Percentiles rank a stretch among this genome's conserved stretches.
Conservation (phyloP, 495 filamentous ascomycete genomes). For the Talaromyces adpressus region DNA sequence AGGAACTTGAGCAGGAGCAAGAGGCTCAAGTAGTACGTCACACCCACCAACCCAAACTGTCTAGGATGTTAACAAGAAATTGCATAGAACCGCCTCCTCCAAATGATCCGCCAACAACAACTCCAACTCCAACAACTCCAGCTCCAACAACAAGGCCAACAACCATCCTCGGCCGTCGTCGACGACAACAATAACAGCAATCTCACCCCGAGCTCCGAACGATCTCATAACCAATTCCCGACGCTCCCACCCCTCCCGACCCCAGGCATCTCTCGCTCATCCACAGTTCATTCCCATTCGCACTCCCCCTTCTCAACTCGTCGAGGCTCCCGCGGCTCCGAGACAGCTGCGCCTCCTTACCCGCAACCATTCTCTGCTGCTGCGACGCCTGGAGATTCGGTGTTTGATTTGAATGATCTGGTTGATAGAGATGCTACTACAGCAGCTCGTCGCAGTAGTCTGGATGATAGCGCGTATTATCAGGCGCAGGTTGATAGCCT, state of each 20-base stretch:
- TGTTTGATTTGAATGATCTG: not conserved
- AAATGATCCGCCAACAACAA: conserved; percentile 85
- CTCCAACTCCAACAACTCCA: conserved; percentile 67
- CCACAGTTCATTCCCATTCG: not conserved
- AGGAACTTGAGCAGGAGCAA: conserved; percentile 91
- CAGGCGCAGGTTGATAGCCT: conserved; percentile 88
- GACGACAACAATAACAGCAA: conserved; percentile 41
- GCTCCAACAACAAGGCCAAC: conserved; percentile 27
- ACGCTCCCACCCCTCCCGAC: conserved; percentile 27
- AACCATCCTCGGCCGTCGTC: conserved; percentile 36
- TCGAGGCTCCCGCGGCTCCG: conserved; percentile 35
- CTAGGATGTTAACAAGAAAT: too few species aligned
- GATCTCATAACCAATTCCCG: conserved; percentile 45
- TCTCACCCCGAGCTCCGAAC: conserved; percentile 57
- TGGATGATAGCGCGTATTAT: conserved; percentile 82
- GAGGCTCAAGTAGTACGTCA: conserved; percentile 78
- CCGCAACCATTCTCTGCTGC: not conserved
- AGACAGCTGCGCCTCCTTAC: conserved; percentile 18
- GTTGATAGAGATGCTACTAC: not conserved
- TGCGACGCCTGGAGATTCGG: not conserved
- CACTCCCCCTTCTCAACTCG: conserved; percentile 39
- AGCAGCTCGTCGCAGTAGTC: conserved; percentile 34
- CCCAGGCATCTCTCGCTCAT: conserved; percentile 22
- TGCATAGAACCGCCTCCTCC: conserved; percentile 72
- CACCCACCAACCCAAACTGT: conserved; percentile 2